phyloP scores from a whole-genome alignment of 345 rosid species.

The Eutrema yunnanense region DNA sequence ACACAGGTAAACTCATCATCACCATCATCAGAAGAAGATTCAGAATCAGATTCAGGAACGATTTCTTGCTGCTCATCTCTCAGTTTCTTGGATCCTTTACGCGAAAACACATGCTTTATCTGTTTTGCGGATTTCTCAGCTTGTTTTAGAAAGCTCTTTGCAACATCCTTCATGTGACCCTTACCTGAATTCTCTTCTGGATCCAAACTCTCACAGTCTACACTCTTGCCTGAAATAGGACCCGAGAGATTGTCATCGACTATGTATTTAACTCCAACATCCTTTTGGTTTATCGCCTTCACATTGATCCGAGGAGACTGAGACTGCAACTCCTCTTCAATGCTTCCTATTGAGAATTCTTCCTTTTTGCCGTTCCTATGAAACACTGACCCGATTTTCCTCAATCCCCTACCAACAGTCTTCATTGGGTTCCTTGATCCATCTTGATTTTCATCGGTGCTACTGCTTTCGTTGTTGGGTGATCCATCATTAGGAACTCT shows the following conservation, averaged over 20 bases:
- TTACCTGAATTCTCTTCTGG: conserved; percentile 39
- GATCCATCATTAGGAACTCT: conserved; percentile 36
- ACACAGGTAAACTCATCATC: conserved; percentile 14
- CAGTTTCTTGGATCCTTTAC: conserved; percentile 50
- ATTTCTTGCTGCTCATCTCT: conserved; percentile 24
- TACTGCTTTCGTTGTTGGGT: conserved; percentile 40
- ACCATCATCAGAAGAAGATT: conserved; percentile 32
- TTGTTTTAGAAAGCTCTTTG: conserved; percentile 55
- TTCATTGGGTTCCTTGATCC: conserved; percentile 30
- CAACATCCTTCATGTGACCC: conserved; percentile 49
- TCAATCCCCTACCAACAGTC: conserved; percentile 43
- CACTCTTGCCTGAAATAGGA: conserved; percentile 24
- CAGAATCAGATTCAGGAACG: conserved; percentile 30
- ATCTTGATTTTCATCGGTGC: conserved; percentile 44
- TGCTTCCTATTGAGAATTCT: conserved; percentile 27
- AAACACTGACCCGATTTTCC: conserved; percentile 47
- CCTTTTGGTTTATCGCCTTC: conserved; percentile 44
- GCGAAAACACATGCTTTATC: conserved; percentile 58
- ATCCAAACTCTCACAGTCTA: conserved; percentile 26
- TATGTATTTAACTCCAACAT: conserved; percentile 43
- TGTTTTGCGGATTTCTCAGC: conserved; percentile 55
- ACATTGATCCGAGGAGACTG: conserved; percentile 52
- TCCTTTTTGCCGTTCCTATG: conserved; percentile 41
- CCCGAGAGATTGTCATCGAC: conserved; percentile 42
- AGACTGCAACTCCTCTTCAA: conserved; percentile 40